These are phyloP conservation scores for Cerrena zonata DNA, from an alignment of 1,284 basidiomycete genomes.

Conservation along the genomic window DNA sequence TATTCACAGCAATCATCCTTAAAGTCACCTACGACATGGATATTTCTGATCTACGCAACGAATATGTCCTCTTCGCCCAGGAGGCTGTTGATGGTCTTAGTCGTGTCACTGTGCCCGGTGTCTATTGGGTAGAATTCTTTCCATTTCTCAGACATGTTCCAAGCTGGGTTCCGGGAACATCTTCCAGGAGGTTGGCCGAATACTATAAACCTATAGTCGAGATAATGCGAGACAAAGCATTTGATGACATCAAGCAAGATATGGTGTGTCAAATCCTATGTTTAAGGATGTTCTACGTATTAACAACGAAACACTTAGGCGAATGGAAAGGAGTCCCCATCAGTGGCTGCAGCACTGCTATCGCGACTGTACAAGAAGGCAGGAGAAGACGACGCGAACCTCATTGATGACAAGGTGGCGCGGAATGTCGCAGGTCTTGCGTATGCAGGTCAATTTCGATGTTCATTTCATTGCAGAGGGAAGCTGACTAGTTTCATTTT, in stretches of 20 bases:
- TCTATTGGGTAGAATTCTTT: slow-evolving; percentile 15
- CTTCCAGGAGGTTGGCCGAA: background rate
- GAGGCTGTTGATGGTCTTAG: slow-evolving; percentile 8
- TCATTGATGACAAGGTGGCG: background rate
- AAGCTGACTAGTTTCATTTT: background rate
- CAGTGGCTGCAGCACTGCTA: slow-evolving; percentile 10
- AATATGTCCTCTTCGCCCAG: slow-evolving; percentile 13
- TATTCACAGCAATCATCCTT: slow-evolving; percentile 14
- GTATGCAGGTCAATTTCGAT: background rate
- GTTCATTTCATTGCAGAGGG: background rate
- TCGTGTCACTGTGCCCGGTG: slow-evolving; percentile 9
- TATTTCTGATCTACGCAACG: slow-evolving; percentile 9
- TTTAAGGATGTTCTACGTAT: background rate
- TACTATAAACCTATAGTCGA: slow-evolving; percentile 12
- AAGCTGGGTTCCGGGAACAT: slow-evolving; percentile 20
- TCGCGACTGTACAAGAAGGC: background rate
- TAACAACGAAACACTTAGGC: background rate
- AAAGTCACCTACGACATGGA: slow-evolving; percentile 16
- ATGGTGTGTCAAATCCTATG: slow-evolving; percentile 14
- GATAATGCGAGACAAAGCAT: background rate
- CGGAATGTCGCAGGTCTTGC: slow-evolving; percentile 2
- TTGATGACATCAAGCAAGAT: slow-evolving; percentile 23
- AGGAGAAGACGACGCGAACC: slow-evolving; percentile 1
- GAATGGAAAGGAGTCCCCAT: slow-evolving; percentile 12
- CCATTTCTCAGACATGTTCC: slow-evolving; percentile 19